These are phyloP conservation scores for Termitomyces eurrhizus DNA, from an alignment of 768 basidiomycete species.

Conservation along the genomic window DNA sequence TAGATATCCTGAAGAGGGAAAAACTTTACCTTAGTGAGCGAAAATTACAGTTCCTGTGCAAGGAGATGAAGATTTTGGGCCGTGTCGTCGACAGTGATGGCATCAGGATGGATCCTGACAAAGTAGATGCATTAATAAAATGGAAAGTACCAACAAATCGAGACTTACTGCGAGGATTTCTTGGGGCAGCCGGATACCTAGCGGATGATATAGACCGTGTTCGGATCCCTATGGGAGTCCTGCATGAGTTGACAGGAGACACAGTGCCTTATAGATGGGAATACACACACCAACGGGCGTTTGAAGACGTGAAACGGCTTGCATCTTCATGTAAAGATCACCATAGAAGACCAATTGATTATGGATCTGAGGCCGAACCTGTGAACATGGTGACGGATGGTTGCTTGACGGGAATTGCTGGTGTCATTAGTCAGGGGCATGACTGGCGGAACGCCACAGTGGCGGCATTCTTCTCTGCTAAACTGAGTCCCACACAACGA, in stretches of 20 bases:
- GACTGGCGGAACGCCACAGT: background rate
- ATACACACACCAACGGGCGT: background rate
- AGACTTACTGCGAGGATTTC: too few species aligned
- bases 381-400: background rate
- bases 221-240: background rate
- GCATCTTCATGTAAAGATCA: background rate
- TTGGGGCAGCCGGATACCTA: too few species aligned
- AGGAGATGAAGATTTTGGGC: too few species aligned
- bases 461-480: background rate
- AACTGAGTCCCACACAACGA: background rate
- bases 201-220: background rate
- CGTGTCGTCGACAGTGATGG: too few species aligned
- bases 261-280: background rate
- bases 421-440: too few species aligned
- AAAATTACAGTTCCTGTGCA: too few species aligned
- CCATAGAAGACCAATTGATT: background rate
- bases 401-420: background rate
- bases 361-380: background rate
- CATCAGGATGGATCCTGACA: too few species aligned
- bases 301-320: background rate
- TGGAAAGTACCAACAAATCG: too few species aligned
- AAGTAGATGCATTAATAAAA: too few species aligned
- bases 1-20: too few species aligned
- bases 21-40: too few species aligned
- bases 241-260: background rate